phyloP scores from a whole-genome alignment of 306 rosid genomes.

The Dalbergia cultrata region DNA sequence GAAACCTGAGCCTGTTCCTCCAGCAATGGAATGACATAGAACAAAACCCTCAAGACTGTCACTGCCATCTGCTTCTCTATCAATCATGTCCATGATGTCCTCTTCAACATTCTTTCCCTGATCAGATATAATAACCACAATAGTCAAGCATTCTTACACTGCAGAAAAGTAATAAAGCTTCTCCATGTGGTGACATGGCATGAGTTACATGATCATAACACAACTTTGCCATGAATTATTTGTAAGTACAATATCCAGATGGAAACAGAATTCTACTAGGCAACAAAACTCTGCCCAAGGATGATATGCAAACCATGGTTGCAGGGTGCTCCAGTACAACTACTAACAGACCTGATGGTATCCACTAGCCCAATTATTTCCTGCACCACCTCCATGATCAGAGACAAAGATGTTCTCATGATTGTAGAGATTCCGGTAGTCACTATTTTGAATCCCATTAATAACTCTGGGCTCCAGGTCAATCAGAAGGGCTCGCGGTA shows the following conservation, averaged over 20 bases:
- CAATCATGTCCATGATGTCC: conserved; percentile 99
- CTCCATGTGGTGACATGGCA: not conserved
- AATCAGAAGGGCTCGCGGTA: conserved; percentile 90
- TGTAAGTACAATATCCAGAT: not conserved
- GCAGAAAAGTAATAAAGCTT: conserved; percentile 14
- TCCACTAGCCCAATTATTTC: conserved; percentile 99
- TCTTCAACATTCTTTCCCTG: conserved; percentile 99
- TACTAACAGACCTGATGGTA: conserved; percentile 81
- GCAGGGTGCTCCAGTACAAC: not conserved
- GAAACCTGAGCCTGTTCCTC: conserved; percentile 99
- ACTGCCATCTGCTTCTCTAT: conserved; percentile 99
- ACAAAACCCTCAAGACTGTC: conserved; percentile 99
- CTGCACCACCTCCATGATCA: conserved; percentile 98
- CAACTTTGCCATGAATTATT: conserved; percentile 5
- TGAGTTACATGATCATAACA: conserved; percentile 20
- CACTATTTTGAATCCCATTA: conserved; percentile 94
- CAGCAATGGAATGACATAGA: conserved; percentile 97
- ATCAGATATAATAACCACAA: conserved; percentile 43
- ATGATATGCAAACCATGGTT: conserved; percentile 8
- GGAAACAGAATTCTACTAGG: conserved; percentile 4
- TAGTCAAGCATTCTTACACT: conserved; percentile 2
- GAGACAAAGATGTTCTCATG: conserved; percentile 93
- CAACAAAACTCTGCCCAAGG: conserved; percentile 9
- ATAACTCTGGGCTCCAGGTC: conserved; percentile 98
- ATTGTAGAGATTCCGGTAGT: conserved; percentile 92